Evolutionary conservation across 2,329 filamentous ascomycete genomes (phyloP).

Genomic region (Fusarium brevicatenulatum): DNA sequence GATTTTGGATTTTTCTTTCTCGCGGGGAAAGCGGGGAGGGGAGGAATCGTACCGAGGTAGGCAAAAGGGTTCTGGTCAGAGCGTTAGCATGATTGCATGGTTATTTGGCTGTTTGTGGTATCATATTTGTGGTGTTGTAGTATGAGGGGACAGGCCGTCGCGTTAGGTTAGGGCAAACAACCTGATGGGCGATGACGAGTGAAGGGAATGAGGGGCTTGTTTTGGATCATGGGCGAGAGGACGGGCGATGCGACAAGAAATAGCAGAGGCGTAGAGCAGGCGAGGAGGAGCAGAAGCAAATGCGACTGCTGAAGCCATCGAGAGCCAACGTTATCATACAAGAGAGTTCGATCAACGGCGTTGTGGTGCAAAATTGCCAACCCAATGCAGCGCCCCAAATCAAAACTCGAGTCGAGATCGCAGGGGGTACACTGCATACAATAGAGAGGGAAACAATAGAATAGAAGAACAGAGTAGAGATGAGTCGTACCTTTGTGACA

Average conservation of each 20-base stretch:
- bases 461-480: not conserved
- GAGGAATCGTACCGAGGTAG: slow-evolving; percentile 83
- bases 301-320: slow-evolving; percentile 22
- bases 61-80: slow-evolving; percentile 91
- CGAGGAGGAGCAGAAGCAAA: not conserved
- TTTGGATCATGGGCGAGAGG: slow-evolving; percentile 12
- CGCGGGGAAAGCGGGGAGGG: slow-evolving; percentile 37
- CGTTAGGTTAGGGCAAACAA: slow-evolving; percentile 39
- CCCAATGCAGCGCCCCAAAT: not conserved
- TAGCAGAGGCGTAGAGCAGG: not conserved
- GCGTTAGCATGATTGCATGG: slow-evolving; percentile 32
- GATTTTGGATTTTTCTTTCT: slow-evolving; percentile 21
- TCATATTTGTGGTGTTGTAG: slow-evolving; percentile 9
- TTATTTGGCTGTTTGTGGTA: not conserved
- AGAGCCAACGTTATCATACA: slow-evolving; percentile 1
- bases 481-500: slow-evolving; percentile 65
- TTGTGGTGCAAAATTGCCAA: slow-evolving; percentile 20
- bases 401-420: not conserved
- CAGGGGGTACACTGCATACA: not conserved
- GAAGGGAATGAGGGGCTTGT: slow-evolving; percentile 35
- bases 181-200: slow-evolving; percentile 31
- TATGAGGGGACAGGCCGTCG: slow-evolving; percentile 1
- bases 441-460: not conserved
- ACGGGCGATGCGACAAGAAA: not conserved
- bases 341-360: slow-evolving; percentile 6